These are phyloP conservation scores for Spergularia azorica DNA, from an alignment of 179 eudicot genomes.

Conservation along the genomic window DNA sequence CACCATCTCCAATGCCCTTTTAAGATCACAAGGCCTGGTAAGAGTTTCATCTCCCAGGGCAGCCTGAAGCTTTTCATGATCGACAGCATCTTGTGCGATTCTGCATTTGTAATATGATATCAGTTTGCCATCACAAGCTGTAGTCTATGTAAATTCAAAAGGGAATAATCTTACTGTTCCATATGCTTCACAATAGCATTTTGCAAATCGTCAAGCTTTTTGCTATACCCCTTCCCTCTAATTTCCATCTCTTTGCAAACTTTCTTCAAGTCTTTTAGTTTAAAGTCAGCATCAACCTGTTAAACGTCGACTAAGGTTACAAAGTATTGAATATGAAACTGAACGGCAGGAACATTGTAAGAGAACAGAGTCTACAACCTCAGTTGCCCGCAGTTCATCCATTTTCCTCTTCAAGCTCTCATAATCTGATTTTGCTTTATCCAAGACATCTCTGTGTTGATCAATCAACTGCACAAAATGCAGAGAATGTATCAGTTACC, in stretches of 20 bases:
- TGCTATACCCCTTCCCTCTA: constrained; percentile 77
- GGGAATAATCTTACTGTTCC: constrained; percentile 70
- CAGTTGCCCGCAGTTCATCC: constrained; percentile 85
- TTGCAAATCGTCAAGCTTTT: constrained; percentile 73
- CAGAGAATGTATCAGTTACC: constrained; percentile 15
- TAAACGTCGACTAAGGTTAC: constrained; percentile 15
- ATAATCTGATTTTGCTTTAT: constrained; percentile 73
- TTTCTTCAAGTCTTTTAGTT: constrained; percentile 89
- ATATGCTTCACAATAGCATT: constrained; percentile 61
- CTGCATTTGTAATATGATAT: constrained; percentile 37
- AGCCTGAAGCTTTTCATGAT: constrained; percentile 78
- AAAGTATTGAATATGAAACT: background rate
- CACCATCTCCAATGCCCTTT: constrained; percentile 80
- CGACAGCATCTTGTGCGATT: constrained; percentile 81
- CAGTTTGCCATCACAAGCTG: background rate
- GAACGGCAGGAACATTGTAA: background rate
- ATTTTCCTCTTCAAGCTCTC: constrained; percentile 69
- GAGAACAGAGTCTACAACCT: constrained; percentile 46
- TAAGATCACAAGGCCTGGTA: constrained; percentile 58
- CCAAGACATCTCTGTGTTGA: constrained; percentile 79
- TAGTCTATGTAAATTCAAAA: background rate
- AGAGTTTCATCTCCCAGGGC: constrained; percentile 69
- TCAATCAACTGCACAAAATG: constrained; percentile 57
- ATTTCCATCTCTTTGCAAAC: constrained; percentile 76
- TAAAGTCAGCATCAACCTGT: constrained; percentile 97